Base-by-base conservation (phyloP, 306 rosid species). In the Acmispon strigosus region DNA sequence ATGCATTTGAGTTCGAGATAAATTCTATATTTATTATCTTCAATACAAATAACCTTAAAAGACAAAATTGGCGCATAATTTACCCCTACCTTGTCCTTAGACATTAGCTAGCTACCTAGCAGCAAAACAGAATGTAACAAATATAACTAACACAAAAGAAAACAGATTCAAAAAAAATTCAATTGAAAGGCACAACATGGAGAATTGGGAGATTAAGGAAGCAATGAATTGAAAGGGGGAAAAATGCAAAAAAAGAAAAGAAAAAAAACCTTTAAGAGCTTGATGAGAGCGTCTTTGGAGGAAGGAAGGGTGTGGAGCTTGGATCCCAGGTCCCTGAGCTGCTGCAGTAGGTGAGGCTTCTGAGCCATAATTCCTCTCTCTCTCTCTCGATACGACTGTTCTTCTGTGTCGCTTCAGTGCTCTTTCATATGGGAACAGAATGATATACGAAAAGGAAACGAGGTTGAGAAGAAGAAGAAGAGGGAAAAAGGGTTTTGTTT, bases 301-400 rank as follows among this genome's bases (percentile, higher is more conserved):
- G 96, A 27, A 15, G 90, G 97, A 85, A 76, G 86, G 9, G 78
- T 61, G 4, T 84, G 83, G 47, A 95, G 92, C 90, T 87, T 95
- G 81, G 97, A 95, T 91, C 97, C 99, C 89, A 95, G 63, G 76
- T 95, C 99, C 89, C 74, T 87, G 58, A 95, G 97, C 79, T 79
- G 97, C 78, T 79, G 99, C 62, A 68, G 99, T 60, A 68, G 87
- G 80, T 86, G 86, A 54, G 86, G 85, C 77, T 87, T 84, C 63
- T 80, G 82, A 32, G 92, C 78, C 97, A 94, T 90, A 41, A 49
- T 61, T 47, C 24, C 66, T 56, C 34, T 64, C 58, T 56, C 34
- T 64, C 58, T 60, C 24, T 64, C 50, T 18, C 44, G 63, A 70
- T 37, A 10, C 74, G 36, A 80, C 80, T 81, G 68, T 32, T 32